Base-by-base conservation (phyloP, 2,329 filamentous ascomycete genomes). In the Alternaria ethzedia region DNA sequence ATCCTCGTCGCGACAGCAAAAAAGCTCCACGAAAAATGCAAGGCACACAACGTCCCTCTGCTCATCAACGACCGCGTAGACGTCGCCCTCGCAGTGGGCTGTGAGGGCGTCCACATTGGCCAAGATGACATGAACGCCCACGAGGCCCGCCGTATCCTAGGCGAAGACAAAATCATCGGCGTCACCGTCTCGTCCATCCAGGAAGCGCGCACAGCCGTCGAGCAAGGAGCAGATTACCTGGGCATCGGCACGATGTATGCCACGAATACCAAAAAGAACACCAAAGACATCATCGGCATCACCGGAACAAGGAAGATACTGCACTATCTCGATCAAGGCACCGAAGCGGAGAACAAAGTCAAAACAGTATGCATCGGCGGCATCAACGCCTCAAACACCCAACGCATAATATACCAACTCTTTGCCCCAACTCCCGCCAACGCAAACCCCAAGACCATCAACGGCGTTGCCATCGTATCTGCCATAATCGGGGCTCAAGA, bases 21-120 rank as follows among this genome's bases (percentile, higher is more conserved):
- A 71, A 85, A 83, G 69, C 85, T 98, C 54, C 94, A 97, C 78
- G 79, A 82, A 41, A 82, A 96, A 66, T 95, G 93, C 20, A 84
- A 83, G 67, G 83, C 83, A 50, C 85, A 91, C 75, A 84, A 85
- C 15, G 88, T 97, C 4, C 95, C 95, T 28, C 86, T 98, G 61
- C 84, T 98, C 58, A 94, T 98, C 83, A 98, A 98, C 77, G 96
- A 98, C 78, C 89, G 94, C 12, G 87, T 97, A 6, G 94, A 97
- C 77, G 92, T 98, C 25, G 94, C 94, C 9, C 85, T 93, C 17
- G 94, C 93, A 13, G 87, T 94, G 46, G 92, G 89, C 12, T 96
- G 92, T 61, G 95, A 97, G 82, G 96, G 96, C 49, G 93, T 97
- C 9, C 96, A 98, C 79, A 87, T 98, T 54, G 96, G 96, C 7